A percentile compares a stretch with the other conserved stretches of the same genome.
phyloP scores from a whole-genome alignment of 768 basidiomycete species.

The Suillus variegatus region DNA sequence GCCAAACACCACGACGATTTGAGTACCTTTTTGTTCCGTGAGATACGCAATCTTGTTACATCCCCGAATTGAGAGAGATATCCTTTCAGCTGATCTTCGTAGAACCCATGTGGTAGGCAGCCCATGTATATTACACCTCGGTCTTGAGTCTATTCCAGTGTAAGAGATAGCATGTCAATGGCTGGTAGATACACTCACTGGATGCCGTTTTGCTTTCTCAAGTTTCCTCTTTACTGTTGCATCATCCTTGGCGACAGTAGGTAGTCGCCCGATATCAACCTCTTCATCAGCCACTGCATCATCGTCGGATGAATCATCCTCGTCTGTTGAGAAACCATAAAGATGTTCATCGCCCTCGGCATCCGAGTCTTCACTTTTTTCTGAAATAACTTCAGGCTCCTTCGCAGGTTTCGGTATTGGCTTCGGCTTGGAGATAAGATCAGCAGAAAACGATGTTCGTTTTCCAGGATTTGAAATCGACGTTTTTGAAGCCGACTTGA shows the following conservation, averaged over 20 bases:
- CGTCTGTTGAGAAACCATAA: slow-evolving; percentile 77
- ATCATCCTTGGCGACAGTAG: slow-evolving; percentile 89
- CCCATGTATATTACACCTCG: slow-evolving; percentile 88
- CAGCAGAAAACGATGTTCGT: slow-evolving; percentile 8
- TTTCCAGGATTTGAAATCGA: slow-evolving; percentile 23
- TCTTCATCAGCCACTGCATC: slow-evolving; percentile 58
- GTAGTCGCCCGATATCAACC: slow-evolving; percentile 74
- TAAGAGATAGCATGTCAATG: neutral
- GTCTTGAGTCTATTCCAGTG: slow-evolving; percentile 43
- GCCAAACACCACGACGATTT: neutral
- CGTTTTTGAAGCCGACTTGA: slow-evolving; percentile 12
- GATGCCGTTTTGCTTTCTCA: slow-evolving; percentile 61
- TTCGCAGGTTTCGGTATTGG: neutral
- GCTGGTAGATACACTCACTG: slow-evolving; percentile 45
- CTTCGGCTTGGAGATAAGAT: slow-evolving; percentile 13
- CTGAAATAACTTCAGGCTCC: slow-evolving; percentile 4
- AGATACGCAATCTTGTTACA: slow-evolving; percentile 84
- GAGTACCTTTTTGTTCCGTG: slow-evolving; percentile 87
- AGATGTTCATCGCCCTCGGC: slow-evolving; percentile 47
- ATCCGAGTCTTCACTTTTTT: slow-evolving; percentile 7
- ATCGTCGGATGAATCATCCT: slow-evolving; percentile 78
- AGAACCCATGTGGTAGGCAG: slow-evolving; percentile 95
- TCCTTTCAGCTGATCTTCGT: slow-evolving; percentile 88
- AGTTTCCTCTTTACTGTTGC: slow-evolving; percentile 68
- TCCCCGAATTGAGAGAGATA: slow-evolving; percentile 97